Evolutionary conservation across 345 rosid genomes (phyloP).

Genomic region (Eucalyptus globulus): DNA sequence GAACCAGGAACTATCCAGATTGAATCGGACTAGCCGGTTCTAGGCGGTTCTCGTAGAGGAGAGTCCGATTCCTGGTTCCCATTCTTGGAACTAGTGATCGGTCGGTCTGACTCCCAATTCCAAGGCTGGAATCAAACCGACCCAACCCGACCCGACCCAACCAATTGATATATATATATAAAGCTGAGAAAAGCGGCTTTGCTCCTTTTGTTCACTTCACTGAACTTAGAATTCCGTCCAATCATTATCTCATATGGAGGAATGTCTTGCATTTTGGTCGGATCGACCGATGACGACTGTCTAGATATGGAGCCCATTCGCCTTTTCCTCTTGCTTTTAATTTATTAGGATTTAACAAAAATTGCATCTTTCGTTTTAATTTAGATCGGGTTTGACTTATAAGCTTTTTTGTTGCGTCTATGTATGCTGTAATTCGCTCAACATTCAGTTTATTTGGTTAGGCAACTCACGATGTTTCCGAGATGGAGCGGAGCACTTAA

Average conservation of each 20-base stretch:
- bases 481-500: constrained; percentile 36
- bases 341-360: not conserved
- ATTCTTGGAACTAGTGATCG: no score
- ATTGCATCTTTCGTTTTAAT: not conserved
- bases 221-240: not conserved
- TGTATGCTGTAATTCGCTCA: not conserved
- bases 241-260: not conserved
- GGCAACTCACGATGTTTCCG: constrained; percentile 26
- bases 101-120: fast-evolving
- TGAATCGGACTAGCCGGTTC: no score
- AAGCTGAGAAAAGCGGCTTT: not conserved
- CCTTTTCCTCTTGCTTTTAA: not conserved
- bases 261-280: not conserved
- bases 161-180: no score
- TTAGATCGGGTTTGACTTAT: not conserved
- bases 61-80: no score
- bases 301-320: not conserved
- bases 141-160: fast-evolving
- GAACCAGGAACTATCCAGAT: no score
- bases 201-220: not conserved
- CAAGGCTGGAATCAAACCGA: fast-evolving
- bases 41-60: fast-evolving
- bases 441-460: not conserved
- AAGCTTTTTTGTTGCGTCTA: not conserved
- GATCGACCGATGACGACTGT: not conserved